Base-by-base conservation (phyloP, 1,284 basidiomycete species). In the Moesziomyces aphidis region DNA sequence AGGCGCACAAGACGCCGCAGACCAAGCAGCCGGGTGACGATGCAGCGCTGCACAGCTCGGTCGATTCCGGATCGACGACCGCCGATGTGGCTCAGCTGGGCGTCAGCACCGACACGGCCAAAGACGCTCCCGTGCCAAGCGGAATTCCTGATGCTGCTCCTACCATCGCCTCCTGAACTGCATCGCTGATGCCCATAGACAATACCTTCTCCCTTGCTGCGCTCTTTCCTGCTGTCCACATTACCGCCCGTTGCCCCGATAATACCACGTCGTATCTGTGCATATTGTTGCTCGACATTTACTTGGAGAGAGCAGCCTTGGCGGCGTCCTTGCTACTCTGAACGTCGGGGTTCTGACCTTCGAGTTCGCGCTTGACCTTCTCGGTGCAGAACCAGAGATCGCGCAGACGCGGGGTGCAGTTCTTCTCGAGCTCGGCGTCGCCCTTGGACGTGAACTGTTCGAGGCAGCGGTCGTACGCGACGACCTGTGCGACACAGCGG, bases 331-430 rank as follows among this genome's bases (percentile, higher is more conserved):
- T 66, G n/a, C 56, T 63, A 49, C 28, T 61, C 39, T 54, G 48
- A 17, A 70, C 23, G 2, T 66, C 54, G 3, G n/a, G 62, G 23
- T 55, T 63, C 34, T 57, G 55, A 2, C 15, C 36, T 28, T 77
- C 65, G 21, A 76, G 43, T 45, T 81, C 73, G 2, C 69, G 52
- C 65, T 80, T 81, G 17, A 83, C 79, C 17, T 62, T 71, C 44
- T 82, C 76, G 4, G 82, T 81, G 57, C 82, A 83, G 45, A 75
- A 60, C 64, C 76, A 77, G 6, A 83, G 74, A 17, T 72, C 73
- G 19, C 68, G 49, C 49, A 83, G 56, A 28, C 39, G 60, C 4
- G 81, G 79, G 36, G 79, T 80, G 61, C 82, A 83, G 34, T 69
- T 67, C 46, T 47, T 61, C 13, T 78, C 73, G 28, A 83, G 61